These are phyloP conservation scores for Angophora floribunda DNA, from an alignment of 345 rosid genomes.

Conservation along the genomic window DNA sequence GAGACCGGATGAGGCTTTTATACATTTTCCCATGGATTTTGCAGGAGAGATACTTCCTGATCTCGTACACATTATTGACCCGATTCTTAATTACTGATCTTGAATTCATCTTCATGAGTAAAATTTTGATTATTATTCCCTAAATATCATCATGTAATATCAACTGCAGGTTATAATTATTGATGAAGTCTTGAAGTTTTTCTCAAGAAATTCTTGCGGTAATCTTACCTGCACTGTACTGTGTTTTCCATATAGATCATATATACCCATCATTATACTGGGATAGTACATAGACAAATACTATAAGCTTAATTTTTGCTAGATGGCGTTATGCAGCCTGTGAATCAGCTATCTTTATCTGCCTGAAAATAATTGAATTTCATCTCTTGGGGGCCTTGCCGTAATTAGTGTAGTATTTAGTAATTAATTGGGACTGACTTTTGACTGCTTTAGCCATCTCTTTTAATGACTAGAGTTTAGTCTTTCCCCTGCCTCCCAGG, in stretches of 20 bases:
- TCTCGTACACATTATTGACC: not conserved
- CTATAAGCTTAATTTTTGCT: not conserved
- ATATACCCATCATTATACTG: not conserved
- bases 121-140: not conserved
- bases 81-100: not conserved
- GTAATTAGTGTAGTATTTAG: not conserved
- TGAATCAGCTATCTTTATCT: not conserved
- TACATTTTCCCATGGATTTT: not conserved
- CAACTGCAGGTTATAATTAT: conserved; percentile 72
- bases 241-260: not conserved
- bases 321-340: not conserved
- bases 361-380: not conserved
- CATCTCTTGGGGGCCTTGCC: not conserved
- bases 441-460: not conserved
- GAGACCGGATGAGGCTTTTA: not conserved
- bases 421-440: not conserved
- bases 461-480: not conserved
- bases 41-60: not conserved
- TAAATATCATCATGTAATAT: not conserved
- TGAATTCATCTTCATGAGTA: not conserved
- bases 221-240: not conserved
- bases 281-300: not conserved
- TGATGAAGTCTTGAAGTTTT: conserved; percentile 87
- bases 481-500: not conserved
- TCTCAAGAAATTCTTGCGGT: conserved; percentile 76